Conservation (phyloP, 441 rosid species). For the Cnidoscolus chayamansa region DNA sequence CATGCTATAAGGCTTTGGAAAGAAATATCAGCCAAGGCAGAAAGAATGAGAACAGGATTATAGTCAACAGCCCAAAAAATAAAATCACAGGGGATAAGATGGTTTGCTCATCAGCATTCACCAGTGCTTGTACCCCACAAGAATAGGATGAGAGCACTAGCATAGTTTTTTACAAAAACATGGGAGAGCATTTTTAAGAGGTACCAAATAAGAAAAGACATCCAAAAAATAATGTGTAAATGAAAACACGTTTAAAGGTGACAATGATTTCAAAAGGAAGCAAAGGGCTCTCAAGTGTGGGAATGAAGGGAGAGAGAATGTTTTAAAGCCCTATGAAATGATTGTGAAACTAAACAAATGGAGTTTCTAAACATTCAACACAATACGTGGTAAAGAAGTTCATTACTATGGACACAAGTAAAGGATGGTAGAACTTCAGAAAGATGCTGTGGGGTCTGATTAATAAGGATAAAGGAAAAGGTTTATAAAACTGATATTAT, state of each 20-base stretch:
- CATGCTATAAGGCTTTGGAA: neutral
- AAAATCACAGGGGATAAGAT: neutral
- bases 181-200: neutral
- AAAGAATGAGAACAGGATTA: neutral
- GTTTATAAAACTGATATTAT: neutral
- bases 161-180: neutral
- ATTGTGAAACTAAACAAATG: neutral
- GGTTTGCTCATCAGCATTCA: neutral
- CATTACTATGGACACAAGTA: neutral
- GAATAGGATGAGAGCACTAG: neutral
- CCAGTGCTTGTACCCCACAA: neutral
- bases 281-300: neutral
- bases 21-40: neutral
- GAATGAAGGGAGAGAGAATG: neutral
- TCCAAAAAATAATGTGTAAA: neutral
- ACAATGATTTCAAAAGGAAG: neutral
- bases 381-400: neutral
- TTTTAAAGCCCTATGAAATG: neutral
- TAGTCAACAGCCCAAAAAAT: neutral
- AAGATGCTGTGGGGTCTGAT: neutral
- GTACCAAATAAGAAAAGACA: neutral
- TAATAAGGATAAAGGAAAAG: slow-evolving; percentile 1
- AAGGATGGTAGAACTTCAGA: neutral
- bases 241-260: neutral
- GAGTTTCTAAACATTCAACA: no score